Conservation (phyloP, 306 rosid species). For the Alnus glutinosa region DNA sequence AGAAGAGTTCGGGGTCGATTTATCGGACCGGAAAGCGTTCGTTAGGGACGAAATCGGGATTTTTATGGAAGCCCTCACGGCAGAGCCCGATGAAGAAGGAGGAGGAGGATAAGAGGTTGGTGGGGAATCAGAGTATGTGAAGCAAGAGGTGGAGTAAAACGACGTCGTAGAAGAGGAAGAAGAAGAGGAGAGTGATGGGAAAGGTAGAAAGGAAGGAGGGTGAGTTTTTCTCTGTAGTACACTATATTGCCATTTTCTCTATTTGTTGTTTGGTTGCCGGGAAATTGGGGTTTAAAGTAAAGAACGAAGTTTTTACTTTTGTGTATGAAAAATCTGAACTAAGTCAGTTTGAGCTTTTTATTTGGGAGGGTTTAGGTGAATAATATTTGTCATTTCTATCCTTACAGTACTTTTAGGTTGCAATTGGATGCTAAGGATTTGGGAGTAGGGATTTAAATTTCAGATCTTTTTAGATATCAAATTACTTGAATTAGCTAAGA, state of each 20-base stretch:
- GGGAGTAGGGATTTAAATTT: no score
- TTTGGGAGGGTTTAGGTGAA: no score
- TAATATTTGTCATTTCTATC: no score
- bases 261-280: constrained; percentile 22
- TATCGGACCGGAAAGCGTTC: constrained; percentile 33
- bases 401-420: no score
- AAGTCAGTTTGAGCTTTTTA: no score
- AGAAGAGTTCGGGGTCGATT: constrained; percentile 34
- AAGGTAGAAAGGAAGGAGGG: constrained; percentile 17
- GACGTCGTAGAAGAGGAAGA: background rate
- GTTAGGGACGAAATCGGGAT: constrained; percentile 37
- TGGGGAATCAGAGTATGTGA: constrained; percentile 18
- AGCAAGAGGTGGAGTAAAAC: background rate
- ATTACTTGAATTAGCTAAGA: no score
- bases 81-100: constrained; percentile 1
- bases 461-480: no score
- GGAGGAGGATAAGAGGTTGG: constrained; percentile 17
- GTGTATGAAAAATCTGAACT: no score
- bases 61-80: constrained; percentile 22
- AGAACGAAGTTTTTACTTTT: background rate
- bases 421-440: no score
- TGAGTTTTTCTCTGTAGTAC: constrained; percentile 1
- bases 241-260: background rate
- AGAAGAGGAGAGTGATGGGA: constrained; percentile 1
- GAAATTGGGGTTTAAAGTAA: background rate